These are phyloP conservation scores for Pythium plurisporium DNA, from an alignment of 352 stramenopile genomes.

Conservation along the genomic window DNA sequence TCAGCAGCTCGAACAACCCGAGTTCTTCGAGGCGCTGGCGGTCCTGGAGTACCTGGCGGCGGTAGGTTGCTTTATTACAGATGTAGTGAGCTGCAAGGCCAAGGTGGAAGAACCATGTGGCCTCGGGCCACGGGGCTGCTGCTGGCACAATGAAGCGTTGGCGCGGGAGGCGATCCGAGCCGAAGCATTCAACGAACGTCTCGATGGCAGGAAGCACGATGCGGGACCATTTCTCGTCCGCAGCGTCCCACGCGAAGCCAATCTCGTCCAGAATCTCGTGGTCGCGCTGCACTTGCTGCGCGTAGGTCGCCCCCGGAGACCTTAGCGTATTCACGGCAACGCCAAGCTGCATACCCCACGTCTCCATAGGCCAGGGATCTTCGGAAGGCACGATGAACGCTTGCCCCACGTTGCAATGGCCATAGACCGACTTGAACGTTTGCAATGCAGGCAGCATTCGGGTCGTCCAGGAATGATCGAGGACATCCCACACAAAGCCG, in stretches of 20 bases:
- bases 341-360: conserved; percentile 8
- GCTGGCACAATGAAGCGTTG: conserved; percentile 39
- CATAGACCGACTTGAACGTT: conserved; percentile 13
- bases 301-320: not conserved
- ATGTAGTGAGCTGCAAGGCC: conserved; percentile 24
- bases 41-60: conserved; percentile 42
- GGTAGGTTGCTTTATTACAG: conserved; percentile 20
- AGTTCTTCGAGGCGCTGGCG: conserved; percentile 33
- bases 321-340: conserved; percentile 2
- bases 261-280: conserved; percentile 17
- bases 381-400: conserved; percentile 18
- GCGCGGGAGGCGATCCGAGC: not conserved
- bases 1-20: conserved; percentile 16
- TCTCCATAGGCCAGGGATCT: conserved; percentile 13
- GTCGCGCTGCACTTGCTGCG: conserved; percentile 12
- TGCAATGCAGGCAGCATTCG: conserved; percentile 10
- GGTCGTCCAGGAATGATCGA: conserved; percentile 14
- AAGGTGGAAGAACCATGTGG: conserved; percentile 27
- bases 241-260: conserved; percentile 20
- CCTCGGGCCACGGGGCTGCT: conserved; percentile 31
- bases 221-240: conserved; percentile 15
- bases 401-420: conserved; percentile 15
- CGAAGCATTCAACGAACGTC: not conserved
- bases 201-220: conserved; percentile 14
- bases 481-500: conserved; percentile 19